Percentiles rank a stretch among this genome's conserved stretches.
Conservation (phyloP, 176 grass and related monocot genomes). For the Rhynchospora tenuis region DNA sequence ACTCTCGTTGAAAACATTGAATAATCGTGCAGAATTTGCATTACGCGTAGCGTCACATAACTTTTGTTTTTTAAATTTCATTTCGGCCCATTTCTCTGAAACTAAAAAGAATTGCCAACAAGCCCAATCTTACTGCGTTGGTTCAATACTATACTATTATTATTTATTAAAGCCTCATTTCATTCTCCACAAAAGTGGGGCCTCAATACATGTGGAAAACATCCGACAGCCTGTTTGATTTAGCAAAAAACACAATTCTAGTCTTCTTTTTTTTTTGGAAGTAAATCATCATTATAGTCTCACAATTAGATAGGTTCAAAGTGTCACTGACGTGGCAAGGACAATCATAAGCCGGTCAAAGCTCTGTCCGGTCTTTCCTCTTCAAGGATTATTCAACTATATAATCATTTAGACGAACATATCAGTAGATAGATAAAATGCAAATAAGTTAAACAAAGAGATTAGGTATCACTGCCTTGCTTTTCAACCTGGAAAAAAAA, state of each 20-base stretch:
- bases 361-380: not conserved
- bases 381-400: not conserved
- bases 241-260: too few relatives aligned
- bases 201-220: not conserved
- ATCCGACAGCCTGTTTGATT: too few relatives aligned
- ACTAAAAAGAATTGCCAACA: not conserved
- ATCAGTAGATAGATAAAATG: not conserved
- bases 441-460: not conserved
- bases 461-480: not conserved
- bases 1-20: too few relatives aligned
- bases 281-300: not conserved
- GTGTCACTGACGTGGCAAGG: not conserved
- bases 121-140: not conserved
- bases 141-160: not conserved
- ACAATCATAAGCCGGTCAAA: conserved; percentile 1
- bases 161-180: not conserved
- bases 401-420: not conserved
- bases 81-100: not conserved
- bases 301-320: not conserved
- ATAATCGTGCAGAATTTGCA: too few relatives aligned
- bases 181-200: not conserved
- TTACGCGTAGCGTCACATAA: too few relatives aligned
- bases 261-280: not conserved
- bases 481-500: not conserved
- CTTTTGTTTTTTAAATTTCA: not conserved